Conservation (phyloP, 164 flowering plant genomes). For the Echeveria elegans region DNA sequence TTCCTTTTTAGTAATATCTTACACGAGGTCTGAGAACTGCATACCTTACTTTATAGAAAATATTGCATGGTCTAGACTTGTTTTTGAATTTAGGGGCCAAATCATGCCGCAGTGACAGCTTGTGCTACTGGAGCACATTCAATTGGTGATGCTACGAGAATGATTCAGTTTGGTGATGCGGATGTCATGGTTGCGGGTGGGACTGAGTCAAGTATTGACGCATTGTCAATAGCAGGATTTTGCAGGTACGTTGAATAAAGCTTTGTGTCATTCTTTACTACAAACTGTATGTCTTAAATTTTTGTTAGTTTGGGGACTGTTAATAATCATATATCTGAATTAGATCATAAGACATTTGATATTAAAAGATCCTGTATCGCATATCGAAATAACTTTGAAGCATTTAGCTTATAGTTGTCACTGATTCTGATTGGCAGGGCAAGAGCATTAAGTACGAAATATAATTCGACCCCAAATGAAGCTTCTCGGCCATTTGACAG, state of each 20-base stretch:
- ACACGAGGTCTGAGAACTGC: not conserved
- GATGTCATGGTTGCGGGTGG: slow-evolving; percentile 99
- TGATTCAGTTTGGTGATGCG: slow-evolving; percentile 95
- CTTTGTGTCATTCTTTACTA: not conserved
- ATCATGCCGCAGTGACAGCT: slow-evolving; percentile 98
- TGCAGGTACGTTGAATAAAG: slow-evolving; percentile 46
- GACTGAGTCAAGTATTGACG: slow-evolving; percentile 95
- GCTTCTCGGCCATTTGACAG: slow-evolving; percentile 91
- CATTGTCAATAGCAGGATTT: slow-evolving; percentile 94
- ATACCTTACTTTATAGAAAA: not conserved
- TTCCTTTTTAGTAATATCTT: too few relatives aligned
- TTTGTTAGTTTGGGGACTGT: not conserved
- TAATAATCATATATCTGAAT: not conserved
- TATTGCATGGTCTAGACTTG: slow-evolving; percentile 22
- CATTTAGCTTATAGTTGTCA: not conserved
- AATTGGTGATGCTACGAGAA: slow-evolving; percentile 95
- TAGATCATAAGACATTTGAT: not conserved
- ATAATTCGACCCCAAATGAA: slow-evolving; percentile 63
- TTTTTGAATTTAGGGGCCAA: slow-evolving; percentile 81
- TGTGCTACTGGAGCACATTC: slow-evolving; percentile 99
- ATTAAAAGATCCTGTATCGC: not conserved
- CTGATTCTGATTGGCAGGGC: slow-evolving; percentile 27
- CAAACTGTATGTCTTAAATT: too few relatives aligned
- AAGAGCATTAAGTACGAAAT: slow-evolving; percentile 85
- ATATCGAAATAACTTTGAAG: not conserved